Evolutionary conservation across 129 eudicot genomes (phyloP).

Genomic region (Tanacetum coccineum): DNA sequence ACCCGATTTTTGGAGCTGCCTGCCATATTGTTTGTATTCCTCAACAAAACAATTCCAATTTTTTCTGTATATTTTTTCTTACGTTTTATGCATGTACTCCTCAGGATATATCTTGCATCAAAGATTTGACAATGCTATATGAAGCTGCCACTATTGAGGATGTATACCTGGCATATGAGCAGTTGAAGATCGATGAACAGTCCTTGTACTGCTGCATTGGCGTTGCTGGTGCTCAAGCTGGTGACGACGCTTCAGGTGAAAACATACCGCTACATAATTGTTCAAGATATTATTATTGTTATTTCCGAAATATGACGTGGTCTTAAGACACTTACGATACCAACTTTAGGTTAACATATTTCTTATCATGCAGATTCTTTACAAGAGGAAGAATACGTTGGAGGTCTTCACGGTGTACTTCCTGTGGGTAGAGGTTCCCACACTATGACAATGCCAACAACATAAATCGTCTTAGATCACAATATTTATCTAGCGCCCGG

Average conservation of each 20-base stretch:
- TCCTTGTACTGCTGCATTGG: slow-evolving; percentile 91
- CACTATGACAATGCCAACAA: slow-evolving; percentile 92
- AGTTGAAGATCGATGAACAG: slow-evolving; percentile 78
- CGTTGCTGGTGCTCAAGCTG: slow-evolving; percentile 84
- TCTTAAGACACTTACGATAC: not conserved
- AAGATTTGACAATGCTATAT: slow-evolving; percentile 69
- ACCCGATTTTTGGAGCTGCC: not conserved
- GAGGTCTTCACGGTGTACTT: slow-evolving; percentile 55
- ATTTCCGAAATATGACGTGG: not conserved
- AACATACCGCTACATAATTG: not conserved
- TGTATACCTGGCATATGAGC: slow-evolving; percentile 81
- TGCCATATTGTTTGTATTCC: not conserved
- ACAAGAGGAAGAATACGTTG: slow-evolving; percentile 55
- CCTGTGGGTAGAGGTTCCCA: slow-evolving; percentile 91
- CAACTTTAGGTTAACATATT: not conserved
- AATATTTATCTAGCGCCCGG: slow-evolving; percentile 19
- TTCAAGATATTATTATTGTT: not conserved
- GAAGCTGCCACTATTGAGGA: slow-evolving; percentile 86
- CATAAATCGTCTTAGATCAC: slow-evolving; percentile 35
- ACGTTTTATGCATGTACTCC: not conserved
- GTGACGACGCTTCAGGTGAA: slow-evolving; percentile 60
- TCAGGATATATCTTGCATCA: slow-evolving; percentile 93
- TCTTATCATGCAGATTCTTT: slow-evolving; percentile 32
- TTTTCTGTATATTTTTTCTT: not conserved
- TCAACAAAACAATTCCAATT: not conserved